A percentile compares a stretch with the other conserved stretches of the same genome.
Conservation (phyloP, 345 rosid species). For the Gynandropsis gynandra region DNA sequence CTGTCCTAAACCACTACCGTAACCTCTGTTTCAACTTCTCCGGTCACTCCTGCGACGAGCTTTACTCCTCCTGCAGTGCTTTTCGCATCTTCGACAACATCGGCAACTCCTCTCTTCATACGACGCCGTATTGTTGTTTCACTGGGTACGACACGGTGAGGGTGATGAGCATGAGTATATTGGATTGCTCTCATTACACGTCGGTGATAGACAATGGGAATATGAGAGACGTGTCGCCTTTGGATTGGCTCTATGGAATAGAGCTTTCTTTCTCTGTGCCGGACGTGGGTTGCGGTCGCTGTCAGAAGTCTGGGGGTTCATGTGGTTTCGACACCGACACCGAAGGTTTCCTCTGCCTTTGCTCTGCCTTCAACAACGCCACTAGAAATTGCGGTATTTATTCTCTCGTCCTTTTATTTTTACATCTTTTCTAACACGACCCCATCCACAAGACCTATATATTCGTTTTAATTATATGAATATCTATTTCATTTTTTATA, state of each 20-base stretch:
- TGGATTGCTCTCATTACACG: constrained; percentile 85
- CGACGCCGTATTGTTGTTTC: constrained; percentile 79
- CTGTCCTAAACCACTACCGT: constrained; percentile 70
- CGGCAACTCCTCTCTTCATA: constrained; percentile 19
- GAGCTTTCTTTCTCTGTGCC: constrained; percentile 56
- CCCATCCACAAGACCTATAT: no score
- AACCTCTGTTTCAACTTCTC: constrained; percentile 62
- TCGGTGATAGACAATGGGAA: constrained; percentile 40
- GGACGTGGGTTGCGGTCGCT: constrained; percentile 62
- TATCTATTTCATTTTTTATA: not conserved
- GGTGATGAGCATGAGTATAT: constrained; percentile 77
- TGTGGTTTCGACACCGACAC: constrained; percentile 84
- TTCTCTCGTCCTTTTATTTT: not conserved
- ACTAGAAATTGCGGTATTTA: constrained; percentile 73
- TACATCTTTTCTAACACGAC: not conserved
- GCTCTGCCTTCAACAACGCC: constrained; percentile 50
- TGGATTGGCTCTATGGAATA: constrained; percentile 88
- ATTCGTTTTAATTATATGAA: not conserved
- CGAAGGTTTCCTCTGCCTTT: constrained; percentile 55
- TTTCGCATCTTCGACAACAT: constrained; percentile 54
- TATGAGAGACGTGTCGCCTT: constrained; percentile 48
- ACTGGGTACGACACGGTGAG: constrained; percentile 70
- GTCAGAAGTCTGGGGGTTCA: constrained; percentile 63
- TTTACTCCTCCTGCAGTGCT: constrained; percentile 59
- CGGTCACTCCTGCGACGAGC: constrained; percentile 83